Conservation (phyloP, 768 basidiomycete genomes). For the Mycena rebaudengoi region DNA sequence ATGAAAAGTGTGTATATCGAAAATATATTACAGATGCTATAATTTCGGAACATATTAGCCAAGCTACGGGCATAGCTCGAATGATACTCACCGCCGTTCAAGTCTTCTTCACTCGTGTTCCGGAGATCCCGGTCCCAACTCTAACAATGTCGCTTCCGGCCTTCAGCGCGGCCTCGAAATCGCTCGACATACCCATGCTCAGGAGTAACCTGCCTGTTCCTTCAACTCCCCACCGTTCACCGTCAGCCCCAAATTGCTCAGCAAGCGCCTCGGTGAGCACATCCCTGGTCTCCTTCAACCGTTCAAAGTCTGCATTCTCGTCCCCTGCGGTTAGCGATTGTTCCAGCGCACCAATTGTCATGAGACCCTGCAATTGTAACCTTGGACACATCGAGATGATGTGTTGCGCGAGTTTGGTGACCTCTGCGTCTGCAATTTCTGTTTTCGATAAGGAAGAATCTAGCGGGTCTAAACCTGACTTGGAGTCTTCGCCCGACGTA, state of each 20-base stretch:
- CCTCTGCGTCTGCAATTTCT: constrained; percentile 52
- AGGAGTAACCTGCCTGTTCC: constrained; percentile 44
- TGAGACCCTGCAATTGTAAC: constrained; percentile 84
- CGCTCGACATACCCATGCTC: constrained; percentile 87
- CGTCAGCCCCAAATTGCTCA: constrained; percentile 24
- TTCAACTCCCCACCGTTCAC: constrained; percentile 43
- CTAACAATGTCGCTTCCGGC: constrained; percentile 89
- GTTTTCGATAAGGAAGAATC: constrained; percentile 39
- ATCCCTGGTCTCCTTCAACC: constrained; percentile 61
- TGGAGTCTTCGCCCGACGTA: constrained; percentile 91
- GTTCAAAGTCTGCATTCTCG: constrained; percentile 62
- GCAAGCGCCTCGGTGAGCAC: constrained; percentile 53
- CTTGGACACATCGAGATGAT: constrained; percentile 78
- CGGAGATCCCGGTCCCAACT: constrained; percentile 93
- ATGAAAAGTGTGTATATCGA: no score
- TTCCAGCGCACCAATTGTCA: constrained; percentile 94
- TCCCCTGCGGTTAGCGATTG: constrained; percentile 63
- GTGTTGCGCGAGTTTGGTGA: constrained; percentile 72
- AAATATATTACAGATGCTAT: no score
- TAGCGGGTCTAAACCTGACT: constrained; percentile 85
- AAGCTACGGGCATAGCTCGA: no score
- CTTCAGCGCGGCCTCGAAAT: constrained; percentile 81
- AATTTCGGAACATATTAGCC: no score
- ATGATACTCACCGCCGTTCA: constrained; percentile 18
- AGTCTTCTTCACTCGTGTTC: constrained; percentile 68